phyloP scores from a whole-genome alignment of 75 land plant species.

The Pinus tabuliformis region DNA sequence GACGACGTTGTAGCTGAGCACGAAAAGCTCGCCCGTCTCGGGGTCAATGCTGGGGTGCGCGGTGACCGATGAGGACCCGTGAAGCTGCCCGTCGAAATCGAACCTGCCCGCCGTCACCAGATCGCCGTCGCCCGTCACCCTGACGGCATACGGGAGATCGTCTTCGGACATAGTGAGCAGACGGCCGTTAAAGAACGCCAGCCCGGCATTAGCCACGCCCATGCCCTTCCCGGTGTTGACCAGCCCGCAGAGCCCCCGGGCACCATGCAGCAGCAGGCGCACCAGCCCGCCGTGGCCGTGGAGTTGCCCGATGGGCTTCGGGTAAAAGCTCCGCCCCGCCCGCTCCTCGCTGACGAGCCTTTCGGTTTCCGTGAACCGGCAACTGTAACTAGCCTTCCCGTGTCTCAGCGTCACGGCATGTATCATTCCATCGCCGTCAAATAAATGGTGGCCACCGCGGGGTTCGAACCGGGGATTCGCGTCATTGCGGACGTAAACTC shows the following conservation, averaged over 20 bases:
- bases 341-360: slow-evolving; percentile 17
- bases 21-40: slow-evolving; percentile 47
- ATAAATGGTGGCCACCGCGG: slow-evolving; percentile 51
- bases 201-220: slow-evolving; percentile 83
- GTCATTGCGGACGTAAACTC: slow-evolving; percentile 55
- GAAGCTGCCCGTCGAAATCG: slow-evolving; percentile 12
- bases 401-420: slow-evolving; percentile 35
- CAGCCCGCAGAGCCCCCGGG: slow-evolving; percentile 27
- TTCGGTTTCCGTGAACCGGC: slow-evolving; percentile 2
- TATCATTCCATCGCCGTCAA: slow-evolving; percentile 67
- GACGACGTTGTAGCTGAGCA: slow-evolving; percentile 56
- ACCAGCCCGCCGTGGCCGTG: slow-evolving; percentile 55
- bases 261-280: neutral
- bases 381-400: slow-evolving; percentile 9
- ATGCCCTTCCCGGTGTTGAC: slow-evolving; percentile 46
- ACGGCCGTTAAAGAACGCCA: slow-evolving; percentile 55
- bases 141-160: slow-evolving; percentile 69
- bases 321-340: slow-evolving; percentile 25
- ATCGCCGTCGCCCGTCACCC: slow-evolving; percentile 45
- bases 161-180: slow-evolving; percentile 90
- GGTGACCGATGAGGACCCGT: slow-evolving; percentile 50
- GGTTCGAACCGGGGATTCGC: slow-evolving; percentile 49
- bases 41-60: slow-evolving; percentile 82
- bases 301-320: slow-evolving; percentile 20
- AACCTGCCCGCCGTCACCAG: slow-evolving; percentile 56